These are phyloP conservation scores for Kwoniella shivajii DNA, from an alignment of 1,284 basidiomycete species.

Conservation along the genomic window DNA sequence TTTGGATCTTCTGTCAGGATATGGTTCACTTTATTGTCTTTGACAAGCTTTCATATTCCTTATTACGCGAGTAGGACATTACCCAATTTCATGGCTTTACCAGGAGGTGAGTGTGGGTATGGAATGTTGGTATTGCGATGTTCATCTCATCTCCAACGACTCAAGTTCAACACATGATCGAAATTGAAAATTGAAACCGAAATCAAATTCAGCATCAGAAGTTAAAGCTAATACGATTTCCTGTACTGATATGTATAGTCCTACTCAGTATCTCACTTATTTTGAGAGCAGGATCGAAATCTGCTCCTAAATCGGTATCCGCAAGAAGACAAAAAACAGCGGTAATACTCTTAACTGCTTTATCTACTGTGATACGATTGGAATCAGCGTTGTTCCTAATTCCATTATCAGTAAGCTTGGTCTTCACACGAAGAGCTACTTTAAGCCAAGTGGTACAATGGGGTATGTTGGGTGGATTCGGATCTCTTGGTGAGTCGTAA, in stretches of 20 bases:
- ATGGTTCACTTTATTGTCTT: conserved; percentile 69
- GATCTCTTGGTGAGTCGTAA: conserved; percentile 62
- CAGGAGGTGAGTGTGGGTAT: conserved; percentile 63
- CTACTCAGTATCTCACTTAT: conserved; percentile 23
- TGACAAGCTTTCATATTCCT: conserved; percentile 84
- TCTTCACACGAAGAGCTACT: conserved; percentile 58
- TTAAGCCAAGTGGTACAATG: conserved; percentile 59
- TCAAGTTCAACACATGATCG: neutral
- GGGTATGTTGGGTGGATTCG: conserved; percentile 61
- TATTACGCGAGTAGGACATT: conserved; percentile 93
- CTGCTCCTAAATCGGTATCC: conserved; percentile 9
- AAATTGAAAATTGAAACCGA: too few relatives aligned
- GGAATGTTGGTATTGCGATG: too few relatives aligned
- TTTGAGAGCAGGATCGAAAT: conserved; percentile 16
- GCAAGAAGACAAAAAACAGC: conserved; percentile 25
- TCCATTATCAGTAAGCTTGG: conserved; percentile 64
- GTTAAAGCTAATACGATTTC: neutral
- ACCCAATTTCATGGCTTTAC: conserved; percentile 89
- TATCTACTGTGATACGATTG: conserved; percentile 74
- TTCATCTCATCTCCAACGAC: neutral
- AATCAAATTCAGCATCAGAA: too few relatives aligned
- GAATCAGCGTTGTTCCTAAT: conserved; percentile 73
- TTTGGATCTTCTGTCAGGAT: conserved; percentile 65
- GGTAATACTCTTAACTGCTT: conserved; percentile 63
- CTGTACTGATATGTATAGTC: conserved; percentile 4